Evolutionary conservation across 805 yeast genomes (phyloP).

Genomic region (Monosporozyma aerobia): DNA sequence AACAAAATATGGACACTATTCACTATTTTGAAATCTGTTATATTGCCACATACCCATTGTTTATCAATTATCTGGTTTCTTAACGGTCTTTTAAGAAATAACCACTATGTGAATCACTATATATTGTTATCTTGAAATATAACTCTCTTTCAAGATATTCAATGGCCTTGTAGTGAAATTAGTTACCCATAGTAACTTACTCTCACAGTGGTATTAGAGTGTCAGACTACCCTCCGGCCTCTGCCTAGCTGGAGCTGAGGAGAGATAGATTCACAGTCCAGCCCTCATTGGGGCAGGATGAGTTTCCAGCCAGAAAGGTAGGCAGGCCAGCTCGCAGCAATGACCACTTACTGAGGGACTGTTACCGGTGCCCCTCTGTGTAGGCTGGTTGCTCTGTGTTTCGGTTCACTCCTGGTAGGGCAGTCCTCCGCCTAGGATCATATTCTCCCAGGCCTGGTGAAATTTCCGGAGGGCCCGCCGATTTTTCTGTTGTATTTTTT

Average conservation of each 20-base stretch:
- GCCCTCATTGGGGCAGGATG: too few relatives aligned
- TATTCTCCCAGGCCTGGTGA: too few relatives aligned
- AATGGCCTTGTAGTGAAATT: neutral
- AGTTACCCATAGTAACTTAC: neutral
- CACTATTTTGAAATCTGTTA: neutral
- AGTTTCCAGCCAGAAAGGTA: too few relatives aligned
- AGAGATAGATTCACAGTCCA: neutral
- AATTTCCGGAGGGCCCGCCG: too few relatives aligned
- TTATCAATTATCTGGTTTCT: slow-evolving; percentile 5
- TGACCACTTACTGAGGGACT: too few relatives aligned
- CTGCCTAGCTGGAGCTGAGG: neutral
- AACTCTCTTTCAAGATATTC: neutral
- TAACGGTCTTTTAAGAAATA: neutral
- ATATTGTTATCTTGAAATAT: neutral
- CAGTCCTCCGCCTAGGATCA: too few relatives aligned
- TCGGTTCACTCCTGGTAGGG: too few relatives aligned
- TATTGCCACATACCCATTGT: slow-evolving; percentile 4
- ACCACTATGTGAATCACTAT: neutral
- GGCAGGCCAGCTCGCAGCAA: too few relatives aligned
- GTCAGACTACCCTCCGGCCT: neutral
- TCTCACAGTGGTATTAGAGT: neutral
- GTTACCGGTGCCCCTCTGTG: too few relatives aligned
- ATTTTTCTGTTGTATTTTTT: too few relatives aligned
- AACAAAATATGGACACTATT: neutral
- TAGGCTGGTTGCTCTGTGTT: too few relatives aligned